Conservation (phyloP, 2,329 filamentous ascomycete genomes). For the Fusarium ambrosium region DNA sequence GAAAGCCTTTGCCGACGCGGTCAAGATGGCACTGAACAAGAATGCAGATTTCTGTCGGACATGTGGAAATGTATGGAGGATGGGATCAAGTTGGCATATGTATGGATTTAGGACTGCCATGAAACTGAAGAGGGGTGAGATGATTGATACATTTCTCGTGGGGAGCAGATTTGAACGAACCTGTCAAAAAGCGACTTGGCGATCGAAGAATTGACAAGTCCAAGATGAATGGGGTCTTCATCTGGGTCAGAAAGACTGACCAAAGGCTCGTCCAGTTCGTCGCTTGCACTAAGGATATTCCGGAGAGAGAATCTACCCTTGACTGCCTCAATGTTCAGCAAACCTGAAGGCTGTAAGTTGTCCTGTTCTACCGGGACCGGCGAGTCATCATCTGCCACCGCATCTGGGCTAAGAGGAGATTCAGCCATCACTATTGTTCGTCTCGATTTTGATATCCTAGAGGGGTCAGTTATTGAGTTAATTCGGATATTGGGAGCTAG, state of each 20-base stretch:
- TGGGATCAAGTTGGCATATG: conserved; percentile 56
- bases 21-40: conserved; percentile 52
- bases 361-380: neutral
- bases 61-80: conserved; percentile 54
- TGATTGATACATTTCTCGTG: neutral
- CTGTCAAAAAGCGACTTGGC: conserved; percentile 16
- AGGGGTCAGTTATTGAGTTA: neutral
- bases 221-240: conserved; percentile 18
- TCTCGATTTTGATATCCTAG: neutral
- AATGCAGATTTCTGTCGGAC: conserved; percentile 54
- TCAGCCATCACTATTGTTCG: neutral
- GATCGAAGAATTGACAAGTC: conserved; percentile 16
- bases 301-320: conserved; percentile 52
- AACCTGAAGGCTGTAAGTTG: conserved; percentile 49
- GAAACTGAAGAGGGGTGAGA: conserved; percentile 43
- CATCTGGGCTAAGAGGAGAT: neutral
- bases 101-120: conserved; percentile 56
- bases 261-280: neutral
- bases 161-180: neutral
- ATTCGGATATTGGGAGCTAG: too few relatives aligned
- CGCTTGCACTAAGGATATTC: conserved; percentile 46
- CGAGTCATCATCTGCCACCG: neutral
- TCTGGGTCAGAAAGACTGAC: neutral
- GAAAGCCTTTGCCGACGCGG: conserved; percentile 54
- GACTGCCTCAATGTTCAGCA: conserved; percentile 52